These are phyloP conservation scores for Globisporangium apiculatum DNA, from an alignment of 352 stramenopile species.

Conservation along the genomic window DNA sequence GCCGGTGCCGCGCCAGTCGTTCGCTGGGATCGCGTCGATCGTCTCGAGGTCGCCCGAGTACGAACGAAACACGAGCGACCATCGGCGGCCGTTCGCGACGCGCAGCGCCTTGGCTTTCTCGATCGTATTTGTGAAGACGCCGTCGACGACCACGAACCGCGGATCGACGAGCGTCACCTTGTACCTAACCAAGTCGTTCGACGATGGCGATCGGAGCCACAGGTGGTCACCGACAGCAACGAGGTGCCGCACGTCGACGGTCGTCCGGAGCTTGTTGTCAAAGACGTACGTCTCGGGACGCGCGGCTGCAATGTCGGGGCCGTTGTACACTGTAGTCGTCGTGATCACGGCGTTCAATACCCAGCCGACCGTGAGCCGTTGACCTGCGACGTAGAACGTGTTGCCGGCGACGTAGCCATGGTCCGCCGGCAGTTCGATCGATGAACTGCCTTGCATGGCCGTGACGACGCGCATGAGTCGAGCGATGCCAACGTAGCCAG, in stretches of 20 bases:
- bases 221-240: constrained; percentile 34
- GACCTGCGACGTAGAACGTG: constrained; percentile 32
- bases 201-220: constrained; percentile 37
- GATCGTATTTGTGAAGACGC: constrained; percentile 35
- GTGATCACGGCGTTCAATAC: constrained; percentile 24
- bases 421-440: constrained; percentile 32
- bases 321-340: constrained; percentile 25
- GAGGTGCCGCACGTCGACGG: constrained; percentile 33
- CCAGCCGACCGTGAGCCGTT: constrained; percentile 26
- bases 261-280: constrained; percentile 60
- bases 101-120: constrained; percentile 27
- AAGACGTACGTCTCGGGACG: constrained; percentile 38
- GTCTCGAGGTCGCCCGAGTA: constrained; percentile 47
- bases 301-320: constrained; percentile 21
- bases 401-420: constrained; percentile 27
- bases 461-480: constrained; percentile 38
- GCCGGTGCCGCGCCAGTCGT: constrained; percentile 50
- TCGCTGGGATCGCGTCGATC: constrained; percentile 46
- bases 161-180: constrained; percentile 16
- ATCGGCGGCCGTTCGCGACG: constrained; percentile 40
- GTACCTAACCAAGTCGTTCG: constrained; percentile 42
- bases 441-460: constrained; percentile 17
- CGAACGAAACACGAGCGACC: constrained; percentile 65
- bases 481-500: constrained; percentile 40
- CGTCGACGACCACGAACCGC: constrained; percentile 40